phyloP scores from a whole-genome alignment of 805 yeast species.

The Hanseniaspora occidentalis region DNA sequence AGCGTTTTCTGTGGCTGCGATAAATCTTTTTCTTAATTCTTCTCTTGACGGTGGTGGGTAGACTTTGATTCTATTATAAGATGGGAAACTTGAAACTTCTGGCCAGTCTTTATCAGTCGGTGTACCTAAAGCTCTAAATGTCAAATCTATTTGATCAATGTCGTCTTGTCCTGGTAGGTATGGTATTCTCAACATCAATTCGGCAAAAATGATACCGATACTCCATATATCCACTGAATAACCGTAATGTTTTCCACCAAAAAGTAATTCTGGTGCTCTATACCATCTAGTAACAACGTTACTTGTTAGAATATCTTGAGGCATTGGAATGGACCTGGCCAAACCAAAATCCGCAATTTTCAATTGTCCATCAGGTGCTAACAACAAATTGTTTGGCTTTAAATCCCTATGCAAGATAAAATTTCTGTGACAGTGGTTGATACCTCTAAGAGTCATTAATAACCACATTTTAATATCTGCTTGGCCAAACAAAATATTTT shows the following conservation, averaged over 20 bases:
- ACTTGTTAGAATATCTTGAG: slow-evolving; percentile 64
- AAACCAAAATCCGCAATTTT: slow-evolving; percentile 97
- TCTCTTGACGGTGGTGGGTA: slow-evolving; percentile 76
- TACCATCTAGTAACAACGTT: slow-evolving; percentile 98
- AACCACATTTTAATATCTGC: slow-evolving; percentile 91
- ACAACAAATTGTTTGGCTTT: slow-evolving; percentile 80
- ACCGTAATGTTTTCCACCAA: slow-evolving; percentile 83
- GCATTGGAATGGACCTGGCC: slow-evolving; percentile 73
- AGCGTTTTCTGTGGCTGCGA: slow-evolving; percentile 84
- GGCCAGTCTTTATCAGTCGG: slow-evolving; percentile 93
- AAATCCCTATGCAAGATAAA: slow-evolving; percentile 84
- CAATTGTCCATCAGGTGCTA: slow-evolving; percentile 78
- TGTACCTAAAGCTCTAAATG: slow-evolving; percentile 90
- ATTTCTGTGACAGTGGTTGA: slow-evolving; percentile 91
- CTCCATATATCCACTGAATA: slow-evolving; percentile 94
- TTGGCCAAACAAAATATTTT: slow-evolving; percentile 59
- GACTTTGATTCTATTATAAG: slow-evolving; percentile 56
- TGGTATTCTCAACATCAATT: slow-evolving; percentile 87
- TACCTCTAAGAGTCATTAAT: slow-evolving; percentile 86
- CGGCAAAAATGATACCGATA: slow-evolving; percentile 92
- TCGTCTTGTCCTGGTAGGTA: slow-evolving; percentile 90
- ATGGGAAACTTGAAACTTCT: slow-evolving; percentile 66
- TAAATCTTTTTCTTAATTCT: slow-evolving; percentile 70
- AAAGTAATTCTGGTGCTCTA: slow-evolving; percentile 84
- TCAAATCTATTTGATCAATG: slow-evolving; percentile 79